These are phyloP conservation scores for Aspergillus sparsus DNA, from an alignment of 495 filamentous ascomycete genomes.

Conservation along the genomic window DNA sequence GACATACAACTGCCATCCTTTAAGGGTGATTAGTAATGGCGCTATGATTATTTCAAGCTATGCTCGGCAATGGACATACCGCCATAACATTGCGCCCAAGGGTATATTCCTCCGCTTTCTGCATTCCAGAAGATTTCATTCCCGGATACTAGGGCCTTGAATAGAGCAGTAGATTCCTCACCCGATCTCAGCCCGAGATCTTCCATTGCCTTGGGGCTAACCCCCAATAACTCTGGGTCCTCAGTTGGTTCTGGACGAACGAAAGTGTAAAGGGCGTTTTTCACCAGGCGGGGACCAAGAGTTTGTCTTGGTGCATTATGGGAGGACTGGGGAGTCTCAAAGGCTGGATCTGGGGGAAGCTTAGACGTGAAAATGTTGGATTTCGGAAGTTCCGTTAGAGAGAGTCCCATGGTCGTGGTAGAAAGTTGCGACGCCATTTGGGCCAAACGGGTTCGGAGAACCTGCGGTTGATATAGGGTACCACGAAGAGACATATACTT, in stretches of 20 bases:
- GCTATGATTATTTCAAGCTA: background rate
- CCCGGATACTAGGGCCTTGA: conserved; percentile 73
- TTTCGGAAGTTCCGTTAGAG: conserved; percentile 77
- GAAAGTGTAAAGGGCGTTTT: conserved; percentile 84
- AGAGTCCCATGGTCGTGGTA: conserved; percentile 29
- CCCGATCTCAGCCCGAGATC: conserved; percentile 71
- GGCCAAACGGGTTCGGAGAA: conserved; percentile 28
- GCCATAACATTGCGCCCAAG: conserved; percentile 98
- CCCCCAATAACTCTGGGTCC: conserved; percentile 74
- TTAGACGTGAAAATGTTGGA: conserved; percentile 80
- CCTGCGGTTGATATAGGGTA: conserved; percentile 19
- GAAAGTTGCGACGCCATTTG: conserved; percentile 59
- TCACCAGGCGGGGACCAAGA: conserved; percentile 81
- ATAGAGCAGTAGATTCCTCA: conserved; percentile 71
- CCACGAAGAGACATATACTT: conserved; percentile 32
- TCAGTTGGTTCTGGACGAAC: conserved; percentile 74
- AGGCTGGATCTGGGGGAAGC: conserved; percentile 74
- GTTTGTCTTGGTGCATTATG: conserved; percentile 74
- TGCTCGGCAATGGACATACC: conserved; percentile 44
- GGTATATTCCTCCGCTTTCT: conserved; percentile 73
- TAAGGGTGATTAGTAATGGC: conserved; percentile 22
- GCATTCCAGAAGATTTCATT: conserved; percentile 68
- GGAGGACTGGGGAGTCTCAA: conserved; percentile 76
- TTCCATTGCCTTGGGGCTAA: conserved; percentile 72
- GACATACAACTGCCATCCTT: conserved; percentile 59